A percentile compares a stretch with the other conserved stretches of the same genome.
Conservation (phyloP, 2,329 filamentous ascomycete species). For the Thelonectria blattea region DNA sequence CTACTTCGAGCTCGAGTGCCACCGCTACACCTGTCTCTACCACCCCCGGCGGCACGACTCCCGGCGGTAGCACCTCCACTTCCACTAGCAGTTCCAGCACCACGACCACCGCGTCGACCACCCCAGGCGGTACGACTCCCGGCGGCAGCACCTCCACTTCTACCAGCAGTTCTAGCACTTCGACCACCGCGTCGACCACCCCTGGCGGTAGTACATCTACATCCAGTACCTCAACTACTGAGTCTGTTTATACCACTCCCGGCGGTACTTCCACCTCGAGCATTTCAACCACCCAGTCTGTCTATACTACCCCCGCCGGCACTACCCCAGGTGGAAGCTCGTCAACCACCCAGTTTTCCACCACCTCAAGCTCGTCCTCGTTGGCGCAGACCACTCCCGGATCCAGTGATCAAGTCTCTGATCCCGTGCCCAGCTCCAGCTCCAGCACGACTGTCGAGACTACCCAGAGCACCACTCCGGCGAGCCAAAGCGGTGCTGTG, state of each 20-base stretch:
- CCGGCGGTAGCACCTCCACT: slow-evolving; percentile 4
- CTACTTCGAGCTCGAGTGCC: neutral
- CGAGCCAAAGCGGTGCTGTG: neutral
- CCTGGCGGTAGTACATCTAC: neutral
- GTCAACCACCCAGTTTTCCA: neutral
- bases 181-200: neutral
- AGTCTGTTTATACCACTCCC: neutral
- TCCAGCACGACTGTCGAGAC: neutral
- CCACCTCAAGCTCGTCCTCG: neutral
- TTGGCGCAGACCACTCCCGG: neutral
- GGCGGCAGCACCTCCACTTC: slow-evolving; percentile 3
- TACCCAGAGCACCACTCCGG: neutral
- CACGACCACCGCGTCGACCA: neutral
- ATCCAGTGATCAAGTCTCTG: neutral
- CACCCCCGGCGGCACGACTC: slow-evolving; percentile 19
- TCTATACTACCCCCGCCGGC: no score
- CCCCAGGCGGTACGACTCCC: slow-evolving; percentile 19
- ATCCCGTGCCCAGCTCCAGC: neutral
- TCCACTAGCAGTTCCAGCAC: neutral
- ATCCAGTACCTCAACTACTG: neutral
- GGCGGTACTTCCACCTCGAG: no score
- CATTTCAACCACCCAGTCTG: no score
- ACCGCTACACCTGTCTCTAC: neutral
- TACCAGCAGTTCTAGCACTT: neutral
- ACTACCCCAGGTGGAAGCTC: no score